Evolutionary conservation across 257 asterid species (phyloP), one percentile per base, ranked within the genome.

Genomic region (Capsicum baccatum): DNA sequence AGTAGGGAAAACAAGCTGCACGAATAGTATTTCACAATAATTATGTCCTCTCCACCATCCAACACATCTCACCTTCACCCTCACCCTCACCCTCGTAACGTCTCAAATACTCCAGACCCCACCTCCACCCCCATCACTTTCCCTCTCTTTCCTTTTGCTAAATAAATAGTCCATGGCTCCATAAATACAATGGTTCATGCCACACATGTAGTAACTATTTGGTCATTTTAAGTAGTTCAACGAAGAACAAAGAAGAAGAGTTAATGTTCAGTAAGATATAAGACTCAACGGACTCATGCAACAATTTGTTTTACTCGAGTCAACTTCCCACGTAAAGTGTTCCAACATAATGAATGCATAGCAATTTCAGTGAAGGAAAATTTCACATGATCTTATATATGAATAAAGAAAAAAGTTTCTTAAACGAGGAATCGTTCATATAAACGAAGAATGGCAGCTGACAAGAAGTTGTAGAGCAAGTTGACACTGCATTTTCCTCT

Each of bases 151-250:
- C 19, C 19, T 14, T 67, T 67, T 0, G 3, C 15, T 68, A 52
- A 68, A 68, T 68, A 68, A 68, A 68, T 68, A 68, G 76, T 15
- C 76, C 52, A 68, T 68, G 54, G 74, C 74, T 67, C 50, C 74
- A 67, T 14, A 35, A 35, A 35, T 15, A 35, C 12, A 67, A 67
- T 67, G 74, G 21, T 67, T 67, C 74, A 67, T 67, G 50, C 12
- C 6, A 67, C 74, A 67, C 74, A 35, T 67, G n/a, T 6, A 67
- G 19, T 3, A 37, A 37, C 21, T 7, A 15, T 6, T 67, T 14
- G 50, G 74, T 67, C 74, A 19, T 67, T 14, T 8, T 3, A 35
- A 5, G 7, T 14, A 57, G 9, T 57, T 57, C 3, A 57, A 57
- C 5, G n/a, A 15, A 57, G 15, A 6, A 15, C 62, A 14, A 64